Evolutionary conservation across 306 rosid species (phyloP), one percentile per base, ranked within the genome.

Genomic region (Dryas alaskensis): DNA sequence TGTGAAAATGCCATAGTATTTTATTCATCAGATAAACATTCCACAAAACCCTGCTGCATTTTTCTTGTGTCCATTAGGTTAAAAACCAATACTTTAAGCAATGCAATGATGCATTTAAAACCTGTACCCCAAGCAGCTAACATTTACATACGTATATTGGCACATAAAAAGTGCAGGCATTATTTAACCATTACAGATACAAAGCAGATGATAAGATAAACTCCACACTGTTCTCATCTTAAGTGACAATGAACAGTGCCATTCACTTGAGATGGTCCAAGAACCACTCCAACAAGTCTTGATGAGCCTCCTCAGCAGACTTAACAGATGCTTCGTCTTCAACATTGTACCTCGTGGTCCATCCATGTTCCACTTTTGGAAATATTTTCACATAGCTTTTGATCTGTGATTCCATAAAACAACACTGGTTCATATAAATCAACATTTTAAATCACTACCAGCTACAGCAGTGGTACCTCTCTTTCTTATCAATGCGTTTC

Each of bases 241-340:
- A 0, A 22, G 13, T 44, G 55, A 44, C 8, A 12, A 19, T 54
- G 3, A 10, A 12, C 2, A 14, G 22, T 31, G 37, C 27, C 22
- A 55, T 70, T 81, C 70, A 80, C 74, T 86, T 82, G 1, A 84
- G 64, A 74, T 77, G 48, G 70, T 76, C 86, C 10, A 40, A 59
- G 68, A 86, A 65, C 90, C 92, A 88, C 40, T 69, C 66, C 65
- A 84, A 12, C 76, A 82, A 17, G 83, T 80, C 79, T 72, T 70
- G 81, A 79, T 82, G 83, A 42, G 90, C 83, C 65, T 86, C 86
- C n/a, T 86, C 86, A 3, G 93, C 93, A 14, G 53, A 75, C 60
- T 84, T 71, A 55, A 81, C 79, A 10, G 84, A 84, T 12, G 76
- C 74, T 66, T 78, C 81, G 65, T 84, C 86, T 64, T 76, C 84